Percentiles rank a stretch among this genome's conserved stretches.
Conservation (phyloP, 441 rosid genomes). For the Flueggea neowawraea region DNA sequence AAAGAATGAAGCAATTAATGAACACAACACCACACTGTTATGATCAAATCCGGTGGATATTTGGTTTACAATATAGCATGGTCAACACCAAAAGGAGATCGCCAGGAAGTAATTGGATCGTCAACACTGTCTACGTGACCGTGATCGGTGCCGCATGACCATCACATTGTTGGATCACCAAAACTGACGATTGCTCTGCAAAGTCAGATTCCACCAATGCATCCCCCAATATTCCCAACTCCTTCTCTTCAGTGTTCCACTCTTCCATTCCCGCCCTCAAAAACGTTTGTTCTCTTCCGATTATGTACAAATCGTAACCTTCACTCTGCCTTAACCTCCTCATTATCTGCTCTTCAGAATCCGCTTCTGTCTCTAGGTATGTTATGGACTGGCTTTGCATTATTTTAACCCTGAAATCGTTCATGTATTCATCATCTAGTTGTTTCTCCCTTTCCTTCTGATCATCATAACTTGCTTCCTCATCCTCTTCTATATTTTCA, state of each 20-base stretch:
- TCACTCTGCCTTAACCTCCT: constrained; percentile 7
- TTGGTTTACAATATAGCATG: too few relatives aligned
- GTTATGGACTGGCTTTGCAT: constrained; percentile 22
- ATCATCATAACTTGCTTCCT: too few relatives aligned
- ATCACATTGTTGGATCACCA: constrained; percentile 19
- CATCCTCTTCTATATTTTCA: neutral
- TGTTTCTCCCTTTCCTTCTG: constrained; percentile 5
- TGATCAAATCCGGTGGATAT: too few relatives aligned
- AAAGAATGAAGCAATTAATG: too few relatives aligned
- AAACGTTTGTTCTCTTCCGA: constrained; percentile 15
- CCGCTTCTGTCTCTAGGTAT: constrained; percentile 27
- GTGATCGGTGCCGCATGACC: neutral
- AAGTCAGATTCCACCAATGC: constrained; percentile 15
- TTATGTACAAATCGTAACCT: constrained; percentile 20
- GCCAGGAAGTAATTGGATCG: too few relatives aligned
- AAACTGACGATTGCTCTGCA: constrained; percentile 17
- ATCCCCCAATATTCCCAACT: constrained; percentile 29
- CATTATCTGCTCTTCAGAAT: constrained; percentile 11
- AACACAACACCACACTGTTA: too few relatives aligned
- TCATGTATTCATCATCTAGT: constrained; percentile 30
- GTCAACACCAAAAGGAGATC: too few relatives aligned
- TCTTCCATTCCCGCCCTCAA: constrained; percentile 20
- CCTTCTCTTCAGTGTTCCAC: constrained; percentile 23
- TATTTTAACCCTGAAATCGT: constrained; percentile 33
- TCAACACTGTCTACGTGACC: neutral